Evolutionary conservation across 768 basidiomycete genomes (phyloP).

Genomic region (Roridomyces roridus): DNA sequence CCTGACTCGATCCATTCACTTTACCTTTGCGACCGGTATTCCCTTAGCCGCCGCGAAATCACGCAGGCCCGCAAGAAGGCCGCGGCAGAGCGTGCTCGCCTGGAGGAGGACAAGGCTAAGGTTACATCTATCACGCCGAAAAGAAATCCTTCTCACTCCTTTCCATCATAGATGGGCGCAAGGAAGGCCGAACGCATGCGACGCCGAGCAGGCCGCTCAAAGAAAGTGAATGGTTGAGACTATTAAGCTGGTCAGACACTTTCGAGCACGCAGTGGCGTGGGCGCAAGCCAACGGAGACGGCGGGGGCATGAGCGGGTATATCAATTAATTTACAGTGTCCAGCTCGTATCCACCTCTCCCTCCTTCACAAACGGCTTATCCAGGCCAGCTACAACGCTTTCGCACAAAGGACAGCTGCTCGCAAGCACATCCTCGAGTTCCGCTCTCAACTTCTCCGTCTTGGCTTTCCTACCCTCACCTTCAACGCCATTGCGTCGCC

Average conservation of each 20-base stretch:
- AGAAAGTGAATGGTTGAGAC: slow-evolving; percentile 78
- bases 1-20: slow-evolving; percentile 15
- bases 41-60: slow-evolving; percentile 64
- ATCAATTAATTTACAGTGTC: slow-evolving; percentile 53
- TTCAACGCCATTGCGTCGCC: slow-evolving; percentile 52
- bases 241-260: not conserved
- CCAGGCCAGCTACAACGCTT: slow-evolving; percentile 82
- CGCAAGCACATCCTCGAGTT: slow-evolving; percentile 89
- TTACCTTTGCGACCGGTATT: not conserved
- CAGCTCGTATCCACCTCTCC: slow-evolving; percentile 83
- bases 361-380: slow-evolving; percentile 83
- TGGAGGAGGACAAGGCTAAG: slow-evolving; percentile 72
- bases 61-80: slow-evolving; percentile 74
- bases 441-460: slow-evolving; percentile 74
- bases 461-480: slow-evolving; percentile 67
- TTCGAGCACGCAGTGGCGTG: too few relatives aligned
- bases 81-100: slow-evolving; percentile 71
- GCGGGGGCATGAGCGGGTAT: too few relatives aligned
- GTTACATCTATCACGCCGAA: slow-evolving; percentile 30
- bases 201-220: slow-evolving; percentile 75
- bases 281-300: too few relatives aligned
- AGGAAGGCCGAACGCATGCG: slow-evolving; percentile 76
- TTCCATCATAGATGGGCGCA: slow-evolving; percentile 73
- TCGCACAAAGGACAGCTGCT: slow-evolving; percentile 95
- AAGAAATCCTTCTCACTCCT: slow-evolving; percentile 6